These are phyloP conservation scores for Phytophthora hybrid DNA, from an alignment of 352 stramenopile species.

Conservation along the genomic window DNA sequence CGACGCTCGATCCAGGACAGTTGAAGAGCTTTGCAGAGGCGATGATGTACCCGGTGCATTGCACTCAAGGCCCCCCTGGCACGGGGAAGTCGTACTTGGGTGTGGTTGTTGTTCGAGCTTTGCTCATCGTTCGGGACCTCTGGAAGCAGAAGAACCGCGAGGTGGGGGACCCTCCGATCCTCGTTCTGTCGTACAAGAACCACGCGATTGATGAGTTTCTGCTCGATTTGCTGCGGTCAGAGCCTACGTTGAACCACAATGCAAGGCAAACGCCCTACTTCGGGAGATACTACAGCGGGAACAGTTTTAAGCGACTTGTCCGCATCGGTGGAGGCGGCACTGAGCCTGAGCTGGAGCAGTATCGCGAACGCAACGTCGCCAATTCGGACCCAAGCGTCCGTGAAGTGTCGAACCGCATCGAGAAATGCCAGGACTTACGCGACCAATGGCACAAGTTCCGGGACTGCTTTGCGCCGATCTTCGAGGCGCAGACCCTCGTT, in stretches of 20 bases:
- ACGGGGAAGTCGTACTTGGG: conserved; percentile 93
- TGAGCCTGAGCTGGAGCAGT: conserved; percentile 62
- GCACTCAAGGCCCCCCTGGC: conserved; percentile 88
- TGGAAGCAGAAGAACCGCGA: conserved; percentile 77
- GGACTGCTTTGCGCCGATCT: conserved; percentile 41
- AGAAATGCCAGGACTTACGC: conserved; percentile 38
- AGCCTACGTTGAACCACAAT: conserved; percentile 45
- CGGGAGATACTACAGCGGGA: conserved; percentile 32
- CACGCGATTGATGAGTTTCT: conserved; percentile 91
- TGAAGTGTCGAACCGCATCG: conserved; percentile 37
- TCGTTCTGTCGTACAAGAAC: conserved; percentile 92
- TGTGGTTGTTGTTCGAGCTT: conserved; percentile 80
- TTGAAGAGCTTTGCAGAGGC: conserved; percentile 80
- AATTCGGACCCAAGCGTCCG: conserved; percentile 39
- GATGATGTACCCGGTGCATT: conserved; percentile 82
- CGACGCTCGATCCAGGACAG: conserved; percentile 76
- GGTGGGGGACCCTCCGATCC: conserved; percentile 76
- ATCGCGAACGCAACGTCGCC: conserved; percentile 47
- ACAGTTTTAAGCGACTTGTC: conserved; percentile 57
- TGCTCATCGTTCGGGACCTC: conserved; percentile 75
- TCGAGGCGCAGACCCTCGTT: conserved; percentile 35
- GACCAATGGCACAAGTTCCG: conserved; percentile 51
- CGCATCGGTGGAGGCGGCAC: conserved; percentile 75
- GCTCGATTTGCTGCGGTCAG: conserved; percentile 71
- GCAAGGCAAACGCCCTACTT: conserved; percentile 17